These are phyloP conservation scores for Colletotrichum paranaense DNA, from an alignment of 2,329 filamentous ascomycete genomes.

Conservation along the genomic window DNA sequence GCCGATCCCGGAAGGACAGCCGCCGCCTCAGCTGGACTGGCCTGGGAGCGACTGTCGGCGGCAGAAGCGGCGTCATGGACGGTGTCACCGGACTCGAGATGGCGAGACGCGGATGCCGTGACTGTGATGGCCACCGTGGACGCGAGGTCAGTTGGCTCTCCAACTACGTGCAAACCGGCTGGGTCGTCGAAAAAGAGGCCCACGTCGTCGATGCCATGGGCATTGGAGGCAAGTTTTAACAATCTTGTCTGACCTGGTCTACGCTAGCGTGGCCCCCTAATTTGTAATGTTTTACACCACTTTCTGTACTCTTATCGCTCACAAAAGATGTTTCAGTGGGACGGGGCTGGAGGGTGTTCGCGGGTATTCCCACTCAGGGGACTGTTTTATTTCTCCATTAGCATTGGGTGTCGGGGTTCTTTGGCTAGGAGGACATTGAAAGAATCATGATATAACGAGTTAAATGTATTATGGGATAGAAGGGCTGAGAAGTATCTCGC, in stretches of 20 bases:
- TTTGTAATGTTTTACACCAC: neutral
- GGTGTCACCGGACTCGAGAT: constrained; percentile 49
- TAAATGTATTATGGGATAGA: constrained; percentile 27
- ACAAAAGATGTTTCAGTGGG: constrained; percentile 11
- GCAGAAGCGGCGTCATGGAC: constrained; percentile 44
- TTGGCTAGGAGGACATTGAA: constrained; percentile 7
- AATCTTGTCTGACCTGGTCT: neutral
- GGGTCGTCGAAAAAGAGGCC: constrained; percentile 30
- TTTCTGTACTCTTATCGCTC: neutral
- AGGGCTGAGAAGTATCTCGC: neutral
- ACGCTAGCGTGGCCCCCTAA: neutral
- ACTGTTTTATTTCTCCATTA: constrained; percentile 13
- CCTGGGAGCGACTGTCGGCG: constrained; percentile 46
- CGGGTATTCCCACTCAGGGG: neutral
- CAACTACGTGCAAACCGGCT: constrained; percentile 35
- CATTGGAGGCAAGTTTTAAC: constrained; percentile 5
- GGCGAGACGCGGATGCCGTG: constrained; percentile 46
- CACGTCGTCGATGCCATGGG: constrained; percentile 34
- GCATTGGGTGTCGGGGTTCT: constrained; percentile 26
- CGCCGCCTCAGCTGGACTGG: constrained; percentile 55
- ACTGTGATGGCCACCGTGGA: constrained; percentile 46
- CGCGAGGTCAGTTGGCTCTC: constrained; percentile 47
- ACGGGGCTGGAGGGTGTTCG: neutral
- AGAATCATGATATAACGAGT: constrained; percentile 31
- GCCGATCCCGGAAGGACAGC: constrained; percentile 38